These are phyloP conservation scores for Paraphoma chrysanthemicola DNA, from an alignment of 2,329 filamentous ascomycete species.

Conservation along the genomic window DNA sequence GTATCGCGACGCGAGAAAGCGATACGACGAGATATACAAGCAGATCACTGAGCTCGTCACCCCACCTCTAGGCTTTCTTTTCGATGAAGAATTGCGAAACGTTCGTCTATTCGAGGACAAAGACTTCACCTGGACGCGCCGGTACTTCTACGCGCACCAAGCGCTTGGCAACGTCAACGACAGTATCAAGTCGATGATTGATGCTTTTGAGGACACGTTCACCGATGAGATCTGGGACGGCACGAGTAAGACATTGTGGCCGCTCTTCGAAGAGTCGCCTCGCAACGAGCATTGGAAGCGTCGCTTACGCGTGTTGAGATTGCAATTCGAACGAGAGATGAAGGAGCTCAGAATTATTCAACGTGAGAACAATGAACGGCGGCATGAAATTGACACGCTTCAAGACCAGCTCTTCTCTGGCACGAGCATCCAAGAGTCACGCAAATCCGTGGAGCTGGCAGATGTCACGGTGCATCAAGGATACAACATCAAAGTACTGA, in stretches of 20 bases:
- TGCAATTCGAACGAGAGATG: conserved; percentile 61
- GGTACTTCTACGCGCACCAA: conserved; percentile 70
- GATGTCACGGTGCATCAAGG: conserved; percentile 64
- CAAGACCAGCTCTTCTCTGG: conserved; percentile 69
- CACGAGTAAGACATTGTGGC: conserved; percentile 63
- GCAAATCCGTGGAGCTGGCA: conserved; percentile 64
- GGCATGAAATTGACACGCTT: conserved; percentile 63
- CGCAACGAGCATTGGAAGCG: conserved; percentile 58
- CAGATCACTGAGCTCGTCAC: conserved; percentile 66
- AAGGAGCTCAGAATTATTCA: conserved; percentile 57
- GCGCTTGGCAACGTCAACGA: conserved; percentile 67
- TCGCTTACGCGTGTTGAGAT: conserved; percentile 55
- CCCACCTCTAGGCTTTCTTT: conserved; percentile 66
- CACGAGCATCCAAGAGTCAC: conserved; percentile 67
- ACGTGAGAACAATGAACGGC: conserved; percentile 60
- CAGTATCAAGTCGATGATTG: conserved; percentile 64
- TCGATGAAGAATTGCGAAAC: conserved; percentile 62
- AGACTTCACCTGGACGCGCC: conserved; percentile 66
- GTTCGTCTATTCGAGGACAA: conserved; percentile 67
- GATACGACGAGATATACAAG: conserved; percentile 64
- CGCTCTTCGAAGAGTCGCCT: conserved; percentile 56
- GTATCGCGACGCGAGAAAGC: conserved; percentile 66
- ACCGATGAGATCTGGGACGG: conserved; percentile 66
- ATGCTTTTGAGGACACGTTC: conserved; percentile 65
- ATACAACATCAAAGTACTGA: conserved; percentile 66